Evolutionary conservation across 306 rosid genomes (phyloP).

Genomic region (Delonix regia): DNA sequence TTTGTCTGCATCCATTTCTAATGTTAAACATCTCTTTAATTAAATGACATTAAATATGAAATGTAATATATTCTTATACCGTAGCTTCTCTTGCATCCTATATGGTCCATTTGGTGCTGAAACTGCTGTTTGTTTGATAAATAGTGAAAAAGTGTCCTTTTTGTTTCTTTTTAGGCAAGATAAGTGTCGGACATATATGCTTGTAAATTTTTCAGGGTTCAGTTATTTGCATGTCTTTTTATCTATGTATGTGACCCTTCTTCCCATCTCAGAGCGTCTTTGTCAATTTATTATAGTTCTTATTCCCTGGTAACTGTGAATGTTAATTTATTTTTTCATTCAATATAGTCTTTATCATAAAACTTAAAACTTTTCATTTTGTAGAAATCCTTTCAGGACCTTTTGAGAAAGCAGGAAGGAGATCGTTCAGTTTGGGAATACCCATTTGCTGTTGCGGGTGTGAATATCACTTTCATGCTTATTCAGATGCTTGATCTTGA

Average conservation of each 20-base stretch:
- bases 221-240: conserved; percentile 4
- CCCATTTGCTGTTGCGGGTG: conserved; percentile 99
- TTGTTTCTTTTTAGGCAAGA: conserved; percentile 4
- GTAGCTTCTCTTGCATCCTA: neutral
- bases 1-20: neutral
- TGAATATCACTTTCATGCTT: conserved; percentile 98
- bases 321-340: neutral
- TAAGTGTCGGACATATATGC: neutral
- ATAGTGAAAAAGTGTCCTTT: neutral
- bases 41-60: neutral
- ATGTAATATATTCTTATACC: conserved; percentile 6
- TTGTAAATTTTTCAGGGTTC: conserved; percentile 15
- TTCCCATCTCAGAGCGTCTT: neutral
- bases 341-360: neutral
- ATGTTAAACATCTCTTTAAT: neutral
- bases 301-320: neutral
- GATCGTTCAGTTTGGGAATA: conserved; percentile 98
- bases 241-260: neutral
- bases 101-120: conserved; percentile 23
- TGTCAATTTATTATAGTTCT: conserved; percentile 21
- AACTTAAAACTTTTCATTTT: conserved; percentile 45
- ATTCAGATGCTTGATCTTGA: conserved; percentile 99
- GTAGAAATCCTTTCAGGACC: conserved; percentile 97
- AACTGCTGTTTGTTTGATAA: conserved; percentile 10
- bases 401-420: conserved; percentile 95